These are phyloP conservation scores for Colletotrichum chrysophilum DNA, from an alignment of 2,329 filamentous ascomycete genomes.

Conservation along the genomic window DNA sequence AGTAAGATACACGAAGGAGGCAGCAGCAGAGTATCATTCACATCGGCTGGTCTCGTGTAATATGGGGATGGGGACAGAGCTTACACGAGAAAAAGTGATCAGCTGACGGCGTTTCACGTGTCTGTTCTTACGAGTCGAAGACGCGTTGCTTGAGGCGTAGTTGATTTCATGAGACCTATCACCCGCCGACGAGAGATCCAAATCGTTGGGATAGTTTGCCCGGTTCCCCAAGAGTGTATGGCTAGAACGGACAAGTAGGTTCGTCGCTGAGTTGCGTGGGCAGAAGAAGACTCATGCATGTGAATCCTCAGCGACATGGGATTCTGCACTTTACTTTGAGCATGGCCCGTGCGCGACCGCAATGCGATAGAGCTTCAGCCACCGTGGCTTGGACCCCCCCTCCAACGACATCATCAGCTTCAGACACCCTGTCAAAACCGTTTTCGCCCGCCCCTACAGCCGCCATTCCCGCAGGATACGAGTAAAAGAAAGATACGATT, in stretches of 20 bases:
- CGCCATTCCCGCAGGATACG: background rate
- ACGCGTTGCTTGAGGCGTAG: background rate
- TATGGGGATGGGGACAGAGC: background rate
- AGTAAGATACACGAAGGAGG: background rate
- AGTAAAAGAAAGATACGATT: background rate
- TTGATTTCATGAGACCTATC: background rate
- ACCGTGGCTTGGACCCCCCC: conserved; percentile 22
- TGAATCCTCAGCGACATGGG: background rate
- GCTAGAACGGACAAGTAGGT: background rate
- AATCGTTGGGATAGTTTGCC: background rate
- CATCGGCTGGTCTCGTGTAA: background rate
- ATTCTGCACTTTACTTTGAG: background rate
- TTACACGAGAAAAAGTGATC: background rate
- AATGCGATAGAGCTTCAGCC: conserved; percentile 20
- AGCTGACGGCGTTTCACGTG: background rate
- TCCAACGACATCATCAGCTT: conserved; percentile 19
- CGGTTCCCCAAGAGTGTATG: background rate
- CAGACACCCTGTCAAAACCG: background rate
- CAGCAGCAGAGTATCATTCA: background rate
- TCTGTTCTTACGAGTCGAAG: background rate
- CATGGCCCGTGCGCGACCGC: conserved; percentile 2
- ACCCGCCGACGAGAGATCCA: background rate
- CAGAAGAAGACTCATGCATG: background rate
- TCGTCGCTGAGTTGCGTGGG: background rate
- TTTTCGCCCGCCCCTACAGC: background rate